Evolutionary conservation across 345 rosid genomes (phyloP), one percentile per base, ranked within the genome.

Genomic region (Populus pruinosa): DNA sequence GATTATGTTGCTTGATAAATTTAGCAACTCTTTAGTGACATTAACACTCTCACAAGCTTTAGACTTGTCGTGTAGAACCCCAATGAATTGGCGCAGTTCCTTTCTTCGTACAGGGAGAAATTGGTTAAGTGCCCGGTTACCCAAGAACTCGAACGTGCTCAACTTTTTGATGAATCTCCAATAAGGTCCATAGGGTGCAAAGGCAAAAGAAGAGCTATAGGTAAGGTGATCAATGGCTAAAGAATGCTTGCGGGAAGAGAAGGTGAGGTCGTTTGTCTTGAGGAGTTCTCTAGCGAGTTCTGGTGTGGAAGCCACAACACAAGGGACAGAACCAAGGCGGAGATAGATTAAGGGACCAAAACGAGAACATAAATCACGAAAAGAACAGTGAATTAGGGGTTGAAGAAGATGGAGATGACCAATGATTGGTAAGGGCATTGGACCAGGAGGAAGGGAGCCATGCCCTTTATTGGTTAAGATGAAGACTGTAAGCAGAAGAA

Each of bases 331-430:
- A 39, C 91, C 88, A 0, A 88, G 77, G 4, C 69, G 77, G 74
- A 88, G 70, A 62, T 73, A 63, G 13, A 86, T 71, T 21, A 88
- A 39, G 10, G 89, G 89, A 49, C 87, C 87, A 13, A 79, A 72
- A 11, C 29, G 35, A 9, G 83, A 65, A 0, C 81, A 73, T 1
- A 88, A 69, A 35, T 78, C 50, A 8, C 66, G 73, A 39, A 88
- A 83, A 7, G 87, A 71, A 6, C 71, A 84, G 77, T 88, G 86
- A 38, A 86, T 76, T 41, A 73, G 56, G 20, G 86, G 89, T 23
- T 84, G 69, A 12, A 86, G 81, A 43, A 81, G 90, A 77, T 88
- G 89, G 76, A 88, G 82, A 75, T 88, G 88, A 53, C 89, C 91
- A 23, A 86, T 64, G 23, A 88, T 36, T 4, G 89, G 91, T 6